Evolutionary conservation across 1,139 yeast genomes (phyloP), one percentile per base, ranked within the genome.

Genomic region (Candida labiduridarum): DNA sequence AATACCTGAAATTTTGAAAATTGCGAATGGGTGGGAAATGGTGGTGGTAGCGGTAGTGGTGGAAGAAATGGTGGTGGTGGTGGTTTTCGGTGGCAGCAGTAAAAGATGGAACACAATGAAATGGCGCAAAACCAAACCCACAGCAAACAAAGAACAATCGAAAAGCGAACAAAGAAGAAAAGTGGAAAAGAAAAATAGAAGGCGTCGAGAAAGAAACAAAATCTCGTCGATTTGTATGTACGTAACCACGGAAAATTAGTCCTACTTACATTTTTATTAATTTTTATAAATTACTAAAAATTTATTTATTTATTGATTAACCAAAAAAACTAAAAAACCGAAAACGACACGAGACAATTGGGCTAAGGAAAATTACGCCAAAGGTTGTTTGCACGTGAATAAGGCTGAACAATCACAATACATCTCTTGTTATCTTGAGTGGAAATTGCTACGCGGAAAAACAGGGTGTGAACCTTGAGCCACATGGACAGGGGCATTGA

Each of bases 11-110:
- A 36, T n/a, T 16, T 12, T 36, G 40, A 38, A 38, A 19, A 18
- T 38, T 38, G 41, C 14, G 41, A 19, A 3, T 33, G 36, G 4
- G 33, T 2, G 22, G 38, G 29, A 14, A 38, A 38, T 9, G 19
- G 18, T 15, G 30, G n/a, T n/a, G n/a, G n/a, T n/a, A n/a, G n/a
- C n/a, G 25, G 25, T 22, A 4, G 25, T 22, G 25, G 25, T 29
- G 33, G 33, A 29, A 8, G 9, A 5, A 8, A 29, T 3, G 33
- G 30, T 9, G 33, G 33, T 29, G 12, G 25, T 22, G 25, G 25
- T 22, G 25, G 25, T 22, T 22, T 31, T 45, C 44, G 19, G 55
- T 55, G 2, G 40, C 25, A 22, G 25, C 7, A 22, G 25, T 22
- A 7, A 7, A 22, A 22, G 25, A 22, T 22, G 25, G 25, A 22